Conservation (phyloP, 805 yeast species). For the Yamadazyma ubonensis region DNA sequence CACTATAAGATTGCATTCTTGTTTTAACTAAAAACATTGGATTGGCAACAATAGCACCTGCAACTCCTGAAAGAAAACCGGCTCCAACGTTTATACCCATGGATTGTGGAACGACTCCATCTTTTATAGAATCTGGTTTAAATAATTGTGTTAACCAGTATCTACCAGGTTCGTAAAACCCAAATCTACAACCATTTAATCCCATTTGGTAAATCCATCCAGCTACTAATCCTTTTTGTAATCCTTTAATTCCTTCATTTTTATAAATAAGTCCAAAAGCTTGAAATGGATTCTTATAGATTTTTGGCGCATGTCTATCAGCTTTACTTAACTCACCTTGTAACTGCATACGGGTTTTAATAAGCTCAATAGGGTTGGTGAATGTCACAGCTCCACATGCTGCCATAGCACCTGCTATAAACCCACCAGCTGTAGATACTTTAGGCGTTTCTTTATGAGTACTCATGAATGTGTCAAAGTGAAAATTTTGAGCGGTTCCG, state of each 20-base stretch:
- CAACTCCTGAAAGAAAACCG: conserved; percentile 82
- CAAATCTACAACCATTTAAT: conserved; percentile 90
- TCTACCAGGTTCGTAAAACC: conserved; percentile 89
- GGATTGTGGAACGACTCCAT: conserved; percentile 31
- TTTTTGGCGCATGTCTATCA: conserved; percentile 44
- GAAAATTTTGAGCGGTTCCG: conserved; percentile 5
- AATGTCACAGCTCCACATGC: conserved; percentile 98
- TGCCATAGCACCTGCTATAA: conserved; percentile 87
- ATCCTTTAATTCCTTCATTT: conserved; percentile 83
- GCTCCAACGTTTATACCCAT: conserved; percentile 65
- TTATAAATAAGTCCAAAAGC: conserved; percentile 69
- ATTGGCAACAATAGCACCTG: conserved; percentile 87
- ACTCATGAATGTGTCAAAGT: neutral
- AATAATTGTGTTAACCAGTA: conserved; percentile 52
- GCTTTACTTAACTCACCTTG: conserved; percentile 83
- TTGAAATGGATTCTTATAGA: conserved; percentile 82
- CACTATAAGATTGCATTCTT: conserved; percentile 91
- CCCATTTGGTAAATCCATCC: conserved; percentile 91
- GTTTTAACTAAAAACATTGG: conserved; percentile 93
- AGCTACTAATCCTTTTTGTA: conserved; percentile 85
- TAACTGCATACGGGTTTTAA: conserved; percentile 93
- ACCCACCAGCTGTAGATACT: conserved; percentile 71
- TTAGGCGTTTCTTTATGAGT: conserved; percentile 23
- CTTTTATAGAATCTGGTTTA: conserved; percentile 49
- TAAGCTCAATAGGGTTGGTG: conserved; percentile 93